phyloP scores from a whole-genome alignment of 306 rosid species.

The Quercus robur region DNA sequence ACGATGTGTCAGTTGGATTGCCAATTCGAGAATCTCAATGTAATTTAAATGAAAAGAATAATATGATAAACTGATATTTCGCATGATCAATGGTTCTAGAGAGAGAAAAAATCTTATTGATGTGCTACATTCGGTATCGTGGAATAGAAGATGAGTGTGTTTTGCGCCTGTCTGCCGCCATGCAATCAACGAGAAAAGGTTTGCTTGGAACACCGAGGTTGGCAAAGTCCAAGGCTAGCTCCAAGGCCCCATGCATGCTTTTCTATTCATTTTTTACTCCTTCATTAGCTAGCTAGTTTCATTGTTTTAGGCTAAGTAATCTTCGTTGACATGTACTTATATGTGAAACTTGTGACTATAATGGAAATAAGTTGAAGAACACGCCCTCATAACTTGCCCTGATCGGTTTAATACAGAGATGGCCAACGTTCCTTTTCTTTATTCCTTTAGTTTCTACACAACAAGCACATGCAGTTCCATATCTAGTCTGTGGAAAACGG shows the following conservation, averaged over 20 bases:
- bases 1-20: slow-evolving; percentile 8
- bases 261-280: not conserved
- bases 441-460: no score
- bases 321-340: not conserved
- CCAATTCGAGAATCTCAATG: not conserved
- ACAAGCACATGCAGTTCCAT: no score
- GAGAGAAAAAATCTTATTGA: slow-evolving; percentile 1
- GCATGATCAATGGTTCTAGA: not conserved
- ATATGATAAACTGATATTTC: not conserved
- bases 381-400: no score
- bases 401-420: no score
- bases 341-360: no score
- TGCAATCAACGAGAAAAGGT: slow-evolving; percentile 33
- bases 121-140: slow-evolving; percentile 27
- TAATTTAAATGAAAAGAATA: not conserved
- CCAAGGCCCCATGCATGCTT: not conserved
- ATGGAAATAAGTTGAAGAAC: no score
- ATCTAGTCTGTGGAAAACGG: no score
- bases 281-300: not conserved
- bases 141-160: slow-evolving; percentile 38
- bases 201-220: not conserved
- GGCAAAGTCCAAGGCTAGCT: not conserved
- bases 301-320: not conserved
- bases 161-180: slow-evolving; percentile 61
- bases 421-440: no score